phyloP scores from a whole-genome alignment of 345 rosid genomes.

The Physaria fendleri region DNA sequence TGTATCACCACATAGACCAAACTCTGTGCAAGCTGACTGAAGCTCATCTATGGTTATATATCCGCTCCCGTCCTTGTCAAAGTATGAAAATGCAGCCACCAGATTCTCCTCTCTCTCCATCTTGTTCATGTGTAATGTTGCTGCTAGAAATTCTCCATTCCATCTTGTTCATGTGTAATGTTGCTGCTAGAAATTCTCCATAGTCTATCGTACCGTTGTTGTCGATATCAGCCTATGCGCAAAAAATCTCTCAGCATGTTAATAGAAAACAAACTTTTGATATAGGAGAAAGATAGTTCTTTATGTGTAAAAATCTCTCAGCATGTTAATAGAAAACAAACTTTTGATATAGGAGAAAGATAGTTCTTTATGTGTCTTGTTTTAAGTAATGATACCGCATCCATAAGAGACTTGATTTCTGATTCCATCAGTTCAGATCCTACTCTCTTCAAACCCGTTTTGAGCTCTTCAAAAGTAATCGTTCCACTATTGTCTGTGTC shows the following conservation, averaged over 20 bases:
- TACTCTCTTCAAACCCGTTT: conserved; percentile 71
- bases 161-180: conserved; percentile 86
- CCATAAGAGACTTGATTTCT: conserved; percentile 89
- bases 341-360: background rate
- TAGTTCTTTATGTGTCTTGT: background rate
- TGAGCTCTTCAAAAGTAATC: conserved; percentile 89
- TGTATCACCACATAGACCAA: conserved; percentile 76
- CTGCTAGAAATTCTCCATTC: conserved; percentile 97
- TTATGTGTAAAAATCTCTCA: background rate
- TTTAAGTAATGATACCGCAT: conserved; percentile 47
- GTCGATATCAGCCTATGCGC: conserved; percentile 83
- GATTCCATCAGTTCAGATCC: conserved; percentile 91
- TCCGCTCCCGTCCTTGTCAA: conserved; percentile 94
- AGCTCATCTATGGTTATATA: conserved; percentile 92
- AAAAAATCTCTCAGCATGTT: background rate
- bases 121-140: conserved; percentile 88
- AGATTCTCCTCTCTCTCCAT: conserved; percentile 93
- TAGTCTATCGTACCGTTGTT: conserved; percentile 87
- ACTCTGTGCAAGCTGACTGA: conserved; percentile 90
- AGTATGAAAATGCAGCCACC: conserved; percentile 78
- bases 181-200: conserved; percentile 96
- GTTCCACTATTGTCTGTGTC: conserved; percentile 90
- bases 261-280: background rate
- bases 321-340: background rate
- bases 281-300: background rate